Evolutionary conservation across 306 rosid genomes (phyloP).

Genomic region (Trifolium repens): DNA sequence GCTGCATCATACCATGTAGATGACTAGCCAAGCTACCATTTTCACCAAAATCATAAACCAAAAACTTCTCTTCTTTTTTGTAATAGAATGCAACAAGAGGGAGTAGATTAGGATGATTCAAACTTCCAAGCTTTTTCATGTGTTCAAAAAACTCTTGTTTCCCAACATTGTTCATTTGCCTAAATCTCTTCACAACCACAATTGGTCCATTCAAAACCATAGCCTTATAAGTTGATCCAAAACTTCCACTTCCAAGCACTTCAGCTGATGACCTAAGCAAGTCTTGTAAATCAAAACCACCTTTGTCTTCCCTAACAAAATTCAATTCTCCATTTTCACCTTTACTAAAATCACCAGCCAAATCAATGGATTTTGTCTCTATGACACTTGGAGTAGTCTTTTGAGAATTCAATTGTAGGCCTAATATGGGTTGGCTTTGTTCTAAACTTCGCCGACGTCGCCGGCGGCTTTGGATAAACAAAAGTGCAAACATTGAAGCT

Average conservation of each 20-base stretch:
- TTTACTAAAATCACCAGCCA: slow-evolving; percentile 36
- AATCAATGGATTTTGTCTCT: slow-evolving; percentile 44
- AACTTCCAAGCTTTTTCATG: slow-evolving; percentile 63
- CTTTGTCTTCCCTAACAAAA: slow-evolving; percentile 55
- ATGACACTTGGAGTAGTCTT: slow-evolving; percentile 11
- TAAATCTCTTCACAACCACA: slow-evolving; percentile 78
- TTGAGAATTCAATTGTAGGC: slow-evolving; percentile 1
- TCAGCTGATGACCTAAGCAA: slow-evolving; percentile 74
- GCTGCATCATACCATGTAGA: slow-evolving; percentile 58
- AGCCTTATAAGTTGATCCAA: slow-evolving; percentile 79
- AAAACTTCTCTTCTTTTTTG: slow-evolving; percentile 59
- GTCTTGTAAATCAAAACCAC: slow-evolving; percentile 59
- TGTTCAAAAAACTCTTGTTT: slow-evolving; percentile 60
- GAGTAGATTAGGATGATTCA: slow-evolving; percentile 62
- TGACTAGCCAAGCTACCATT: slow-evolving; percentile 66
- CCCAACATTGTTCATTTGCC: slow-evolving; percentile 65
- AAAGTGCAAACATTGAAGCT: slow-evolving; percentile 31
- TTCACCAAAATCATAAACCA: slow-evolving; percentile 53
- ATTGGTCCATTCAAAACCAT: slow-evolving; percentile 53
- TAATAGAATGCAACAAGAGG: slow-evolving; percentile 59
- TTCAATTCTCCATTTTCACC: slow-evolving; percentile 48
- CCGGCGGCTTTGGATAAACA: slow-evolving; percentile 33
- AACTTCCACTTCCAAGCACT: slow-evolving; percentile 74
- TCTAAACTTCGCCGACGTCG: background rate
- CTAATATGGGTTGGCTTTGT: background rate